Evolutionary conservation across 768 basidiomycete genomes (phyloP), one percentile per base, ranked within the genome.

Genomic region (Rhodotorula sphaerocarpa): DNA sequence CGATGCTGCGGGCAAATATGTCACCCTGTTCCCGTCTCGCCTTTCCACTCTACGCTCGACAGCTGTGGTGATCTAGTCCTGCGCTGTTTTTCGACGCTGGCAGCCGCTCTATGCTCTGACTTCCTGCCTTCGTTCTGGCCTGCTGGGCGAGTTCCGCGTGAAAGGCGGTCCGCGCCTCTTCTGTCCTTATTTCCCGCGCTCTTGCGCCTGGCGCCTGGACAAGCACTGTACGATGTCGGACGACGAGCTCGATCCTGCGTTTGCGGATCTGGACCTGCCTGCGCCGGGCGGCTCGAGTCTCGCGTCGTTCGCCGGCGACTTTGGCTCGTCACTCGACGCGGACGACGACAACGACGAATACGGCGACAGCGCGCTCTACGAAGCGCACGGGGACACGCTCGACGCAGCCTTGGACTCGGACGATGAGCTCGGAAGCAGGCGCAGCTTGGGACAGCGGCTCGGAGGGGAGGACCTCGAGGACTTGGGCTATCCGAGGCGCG

Each of bases 201-300:
- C n/a, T n/a, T 41, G n/a, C n/a, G n/a, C n/a, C n/a, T n/a, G n/a
- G n/a, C 50, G 23, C 50, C 25, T 20, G 33, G 30, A 20, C 34
- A 23, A 6, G 9, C 36, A 7, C 23, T 2, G 12, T 14, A 57
- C 52, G 56, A 45, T 54, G 47, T 55, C 45, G 9, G 50, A 66
- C 42, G 61, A 67, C 20, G 61, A 59, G 36, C 53, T 62, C 6
- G 65, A 67, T 28, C 65, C 65, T 4, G 65, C 65, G 11, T 67
- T 67, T 41, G 44, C 58, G 30, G 65, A 67, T 33, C 34, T 62
- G 16, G 63, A 65, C 54, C 10, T 21, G 5, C 28, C 30, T 4
- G 3, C 57, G 1, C 15, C 45, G 15, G n/a, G 18, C 34, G 18
- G 42, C 34, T 43, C 50, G 31, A 27, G n/a, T 48, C 50, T n/a